These are phyloP conservation scores for Candida tibetensis DNA, from an alignment of 805 yeast genomes.

Conservation along the genomic window DNA sequence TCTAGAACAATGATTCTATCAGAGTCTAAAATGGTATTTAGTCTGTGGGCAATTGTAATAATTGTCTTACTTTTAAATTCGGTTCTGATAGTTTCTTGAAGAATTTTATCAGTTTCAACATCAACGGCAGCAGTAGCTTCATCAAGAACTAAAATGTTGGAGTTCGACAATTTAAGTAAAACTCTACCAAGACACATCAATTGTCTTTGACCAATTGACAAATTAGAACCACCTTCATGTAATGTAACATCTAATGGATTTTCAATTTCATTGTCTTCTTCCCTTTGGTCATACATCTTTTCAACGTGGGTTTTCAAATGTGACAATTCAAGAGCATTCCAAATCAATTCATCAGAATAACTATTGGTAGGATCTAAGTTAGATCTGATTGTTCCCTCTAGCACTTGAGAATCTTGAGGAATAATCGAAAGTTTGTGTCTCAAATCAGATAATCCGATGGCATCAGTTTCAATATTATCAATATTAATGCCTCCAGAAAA, in stretches of 20 bases:
- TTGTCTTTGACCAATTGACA: slow-evolving; percentile 53
- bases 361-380: slow-evolving; percentile 41
- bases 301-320: slow-evolving; percentile 41
- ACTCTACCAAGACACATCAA: slow-evolving; percentile 81
- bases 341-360: slow-evolving; percentile 36
- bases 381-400: slow-evolving; percentile 40
- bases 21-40: slow-evolving; percentile 79
- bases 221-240: slow-evolving; percentile 46
- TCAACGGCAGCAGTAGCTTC: slow-evolving; percentile 92
- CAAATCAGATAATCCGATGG: slow-evolving; percentile 42
- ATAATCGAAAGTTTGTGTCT: slow-evolving; percentile 42
- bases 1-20: slow-evolving; percentile 76
- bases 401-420: slow-evolving; percentile 47
- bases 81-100: slow-evolving; percentile 73
- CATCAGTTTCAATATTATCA: slow-evolving; percentile 32
- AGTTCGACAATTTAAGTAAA: slow-evolving; percentile 56
- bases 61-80: slow-evolving; percentile 77
- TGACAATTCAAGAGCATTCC: slow-evolving; percentile 43
- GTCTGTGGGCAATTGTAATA: slow-evolving; percentile 80
- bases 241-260: slow-evolving; percentile 34
- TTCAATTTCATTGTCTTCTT: slow-evolving; percentile 20
- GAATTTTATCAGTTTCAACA: slow-evolving; percentile 74
- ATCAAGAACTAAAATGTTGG: slow-evolving; percentile 63
- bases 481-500: slow-evolving; percentile 35
- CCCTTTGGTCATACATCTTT: slow-evolving; percentile 34